phyloP scores from a whole-genome alignment of 2,329 filamentous ascomycete genomes.

The Talaromyces albobiverticillius region DNA sequence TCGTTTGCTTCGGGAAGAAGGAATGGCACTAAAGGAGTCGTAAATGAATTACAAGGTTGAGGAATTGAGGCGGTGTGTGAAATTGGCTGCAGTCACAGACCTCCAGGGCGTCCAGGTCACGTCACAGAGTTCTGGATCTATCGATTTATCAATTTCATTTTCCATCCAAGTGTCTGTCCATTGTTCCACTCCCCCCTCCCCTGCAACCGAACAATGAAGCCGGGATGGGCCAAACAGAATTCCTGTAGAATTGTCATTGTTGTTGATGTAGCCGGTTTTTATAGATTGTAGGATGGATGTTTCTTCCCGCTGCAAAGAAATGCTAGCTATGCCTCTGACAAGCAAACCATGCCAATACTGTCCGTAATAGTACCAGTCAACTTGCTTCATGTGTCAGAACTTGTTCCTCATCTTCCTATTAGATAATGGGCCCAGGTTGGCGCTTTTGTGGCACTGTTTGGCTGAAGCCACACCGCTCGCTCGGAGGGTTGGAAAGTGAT shows the following conservation, averaged over 20 bases:
- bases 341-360: no score
- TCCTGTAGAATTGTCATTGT: background rate
- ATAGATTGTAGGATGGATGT: no score
- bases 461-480: constrained; percentile 3
- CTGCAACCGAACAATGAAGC: background rate
- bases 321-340: no score
- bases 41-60: background rate
- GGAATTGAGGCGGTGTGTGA: constrained; percentile 12
- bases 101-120: background rate
- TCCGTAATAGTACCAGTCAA: no score
- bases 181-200: background rate
- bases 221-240: background rate
- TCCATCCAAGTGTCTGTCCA: background rate
- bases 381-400: no score
- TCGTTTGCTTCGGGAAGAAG: background rate
- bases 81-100: constrained; percentile 1
- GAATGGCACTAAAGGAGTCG: background rate
- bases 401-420: background rate
- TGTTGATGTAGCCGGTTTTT: background rate
- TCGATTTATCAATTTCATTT: background rate
- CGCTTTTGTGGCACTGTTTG: no score
- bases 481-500: background rate
- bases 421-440: background rate
- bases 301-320: no score
- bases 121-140: background rate